Evolutionary conservation across 495 filamentous ascomycete species (phyloP), one percentile per base, ranked within the genome.

Genomic region (Bombardia bombarda): DNA sequence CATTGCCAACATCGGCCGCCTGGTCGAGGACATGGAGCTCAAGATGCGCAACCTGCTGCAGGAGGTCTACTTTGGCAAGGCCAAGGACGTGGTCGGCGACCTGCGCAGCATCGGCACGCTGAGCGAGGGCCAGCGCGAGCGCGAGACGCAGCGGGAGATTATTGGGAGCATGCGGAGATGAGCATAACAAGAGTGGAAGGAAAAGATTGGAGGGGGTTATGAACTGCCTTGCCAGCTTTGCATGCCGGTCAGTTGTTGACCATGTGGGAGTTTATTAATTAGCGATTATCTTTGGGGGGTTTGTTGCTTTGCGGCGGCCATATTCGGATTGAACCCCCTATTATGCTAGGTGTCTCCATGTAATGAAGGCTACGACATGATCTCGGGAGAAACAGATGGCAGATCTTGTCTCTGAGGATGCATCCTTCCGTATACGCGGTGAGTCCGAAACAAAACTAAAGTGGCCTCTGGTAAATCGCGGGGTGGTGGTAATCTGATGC

Each of bases 51-150:
- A 97, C 61, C 63, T 97, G 64, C 72, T 99, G 60, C 93, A 97
- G 73, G 92, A 99, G 69, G 92, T 99, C 38, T 99, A 99, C 67
- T 99, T 99, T 63, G 92, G 92, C 47, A 99, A 99, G 72, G 92
- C 92, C 9, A 96, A 90, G 74, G 92, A 99, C 65, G 88, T 99
- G 3, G 90, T 99, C n/a, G 92, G 90, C 24, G 90, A 97, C 60
- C 72, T 99, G 58, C 75, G 92, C 57, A 97, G 92, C 84, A 78
- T 96, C 48, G 77, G 77, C 26, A 76, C 84, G 25, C 68, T 99
- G 58, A 90, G 87, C 44, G 86, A 96, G 64, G 77, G 84, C 31
- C 88, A 86, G 57, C 82, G 76, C 51, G 92, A 96, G 24, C 79
- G 82, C 51, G 87, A 87, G 32, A 80, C 86, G 38, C 92, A 97